phyloP scores from a whole-genome alignment of 2,329 filamentous ascomycete species.

The Beauveria brongniartii region DNA sequence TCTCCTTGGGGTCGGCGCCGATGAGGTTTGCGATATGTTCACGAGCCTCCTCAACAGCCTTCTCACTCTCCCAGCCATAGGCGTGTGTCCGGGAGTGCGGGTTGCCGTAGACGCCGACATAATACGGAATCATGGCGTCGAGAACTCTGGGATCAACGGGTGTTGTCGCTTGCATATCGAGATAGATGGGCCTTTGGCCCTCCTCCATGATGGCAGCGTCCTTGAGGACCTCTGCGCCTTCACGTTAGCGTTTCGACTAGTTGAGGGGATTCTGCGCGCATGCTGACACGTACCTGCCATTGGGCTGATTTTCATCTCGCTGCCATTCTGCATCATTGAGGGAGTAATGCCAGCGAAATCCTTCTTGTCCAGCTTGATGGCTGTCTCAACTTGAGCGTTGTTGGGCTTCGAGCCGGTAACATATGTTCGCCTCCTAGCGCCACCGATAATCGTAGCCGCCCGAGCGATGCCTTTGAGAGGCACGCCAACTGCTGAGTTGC shows the following conservation, averaged over 20 bases:
- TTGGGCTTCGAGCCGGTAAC: conserved; percentile 76
- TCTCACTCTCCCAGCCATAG: conserved; percentile 97
- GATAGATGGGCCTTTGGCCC: conserved; percentile 87
- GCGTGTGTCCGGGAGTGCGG: conserved; percentile 95
- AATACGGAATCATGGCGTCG: conserved; percentile 93
- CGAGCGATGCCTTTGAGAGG: conserved; percentile 22
- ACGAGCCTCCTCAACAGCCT: conserved; percentile 81
- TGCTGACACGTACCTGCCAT: conserved; percentile 43
- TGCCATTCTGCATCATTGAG: conserved; percentile 22
- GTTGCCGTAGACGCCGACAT: conserved; percentile 90
- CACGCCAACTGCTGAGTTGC: conserved; percentile 31
- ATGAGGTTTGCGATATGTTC: conserved; percentile 78
- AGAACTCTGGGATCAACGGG: conserved; percentile 90
- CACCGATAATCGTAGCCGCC: conserved; percentile 21
- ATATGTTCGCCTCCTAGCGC: conserved; percentile 52
- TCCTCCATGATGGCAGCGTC: conserved; percentile 90
- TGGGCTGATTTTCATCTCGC: conserved; percentile 64
- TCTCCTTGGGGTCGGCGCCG: conserved; percentile 92
- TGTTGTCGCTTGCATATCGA: conserved; percentile 97
- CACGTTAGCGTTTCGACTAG: conserved; percentile 9
- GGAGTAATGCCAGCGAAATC: conserved; percentile 56
- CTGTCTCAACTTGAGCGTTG: conserved; percentile 75
- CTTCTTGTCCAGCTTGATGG: conserved; percentile 80
- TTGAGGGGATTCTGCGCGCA: neutral
- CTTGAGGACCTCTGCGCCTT: conserved; percentile 62